Evolutionary conservation across 2,329 filamentous ascomycete genomes (phyloP), one percentile per base, ranked within the genome.

Genomic region (Venturia carpophila): DNA sequence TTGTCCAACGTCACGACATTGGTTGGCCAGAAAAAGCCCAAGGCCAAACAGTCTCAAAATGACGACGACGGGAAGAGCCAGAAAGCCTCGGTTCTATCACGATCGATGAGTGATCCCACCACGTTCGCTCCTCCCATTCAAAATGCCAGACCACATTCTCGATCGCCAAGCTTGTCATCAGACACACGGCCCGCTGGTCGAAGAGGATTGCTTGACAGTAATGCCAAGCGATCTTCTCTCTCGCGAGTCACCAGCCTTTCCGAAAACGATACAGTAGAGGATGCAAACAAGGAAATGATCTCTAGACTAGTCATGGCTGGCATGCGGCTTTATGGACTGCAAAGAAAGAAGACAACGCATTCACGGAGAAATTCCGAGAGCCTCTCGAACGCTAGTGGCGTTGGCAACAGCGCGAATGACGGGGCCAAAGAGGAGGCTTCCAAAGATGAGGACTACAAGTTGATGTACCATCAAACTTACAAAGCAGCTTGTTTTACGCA

Each of bases 221-320:
- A 72, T 70, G 5, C 60, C 63, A 72, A 63, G 73, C 72, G 13
- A 75, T 75, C 15, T 68, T 69, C 10, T 66, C 60, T 76, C 10
- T 75, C 72, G 0, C 71, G 72, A 7, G 74, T 77, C 5, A 75
- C 72, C 6, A 66, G 72, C 2, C 42, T 58, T 21, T 67, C 72
- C 1, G 72, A 73, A 61, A 74, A 75, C 34, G 71, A 73, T 1
- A 73, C 71, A 0, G 73, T 70, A 1, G 75, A 78, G 63, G 71
- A 71, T 3, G 69, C 73, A n/a, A 83, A 83, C 70, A 82, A 81
- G 66, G 78, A 80, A n/a, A 70, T 76, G 2, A 71, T 83, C 3
- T 78, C 79, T 0, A 75, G 78, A n/a, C 73, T 81, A 5, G 77
- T 82, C 30, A 80, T 83, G 78, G 78, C 80, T 6, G 80, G 79